Evolutionary conservation across 306 rosid genomes (phyloP), one percentile per base, ranked within the genome.

Genomic region (cucumber (Cucumis sativus)): DNA sequence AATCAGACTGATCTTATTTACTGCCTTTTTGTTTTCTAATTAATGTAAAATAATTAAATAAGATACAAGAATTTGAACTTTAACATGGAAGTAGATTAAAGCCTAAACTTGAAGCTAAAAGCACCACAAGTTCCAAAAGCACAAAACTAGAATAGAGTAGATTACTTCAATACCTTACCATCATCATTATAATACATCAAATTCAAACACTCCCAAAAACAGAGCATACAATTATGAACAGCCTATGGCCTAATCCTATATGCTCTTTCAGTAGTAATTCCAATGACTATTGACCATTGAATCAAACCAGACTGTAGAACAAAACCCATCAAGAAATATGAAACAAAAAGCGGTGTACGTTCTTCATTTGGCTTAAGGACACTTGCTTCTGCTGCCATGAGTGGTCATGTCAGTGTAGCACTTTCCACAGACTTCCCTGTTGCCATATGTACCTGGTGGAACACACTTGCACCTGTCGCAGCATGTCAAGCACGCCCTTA

Each of bases 401-500:
- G 97, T 93, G 51, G 81, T 28, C 97, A 91, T 90, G 1, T 83
- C 89, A 68, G 97, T 88, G 89, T 92, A 94, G 80, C 98, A 94
- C 54, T 87, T 92, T 81, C 98, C 98, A 72, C 98, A 94, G 17
- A 78, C 85, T 82, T 90, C 95, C 15, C 86, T 68, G 88, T 91
- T 93, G 6, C 98, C 98, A 7, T 33, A 93, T 17, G 98, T 90
- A 61, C 98, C 98, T 10, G 98, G 98, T 0, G 98, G 98, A 1
- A 94, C 97, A 73, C 98, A 94, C 78, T 72, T 88, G 97, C 98
- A 94, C 7, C 98, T 87, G 30, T 81, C 84, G 77, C 98, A 94
- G 61, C 98, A 94, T 6, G 98, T 90, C 64, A 73, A 30, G 80
- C 98, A 94, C 1, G 98, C 98, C 80, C 97, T 90, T 52, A 43